These are phyloP conservation scores for Cryptosporidium parvum DNA, from an alignment of 169 alveolate species.

Conservation along the genomic window DNA sequence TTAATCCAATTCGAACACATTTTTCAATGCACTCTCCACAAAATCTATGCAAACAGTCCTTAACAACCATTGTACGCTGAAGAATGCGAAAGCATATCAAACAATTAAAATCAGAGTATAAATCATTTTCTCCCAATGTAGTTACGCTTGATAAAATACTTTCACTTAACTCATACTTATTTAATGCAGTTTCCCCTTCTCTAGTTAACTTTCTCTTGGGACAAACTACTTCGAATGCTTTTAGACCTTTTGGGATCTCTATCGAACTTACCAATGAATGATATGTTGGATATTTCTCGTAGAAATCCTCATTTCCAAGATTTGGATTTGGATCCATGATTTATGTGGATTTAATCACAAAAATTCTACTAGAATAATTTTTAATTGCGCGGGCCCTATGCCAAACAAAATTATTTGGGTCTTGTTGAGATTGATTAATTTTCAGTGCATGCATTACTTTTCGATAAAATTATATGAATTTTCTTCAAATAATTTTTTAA, in stretches of 20 bases:
- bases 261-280: constrained; percentile 14
- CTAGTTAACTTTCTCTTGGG: constrained; percentile 45
- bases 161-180: constrained; percentile 1
- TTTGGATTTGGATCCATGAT: constrained; percentile 31
- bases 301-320: constrained; percentile 41
- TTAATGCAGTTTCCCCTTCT: constrained; percentile 5
- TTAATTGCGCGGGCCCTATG: not conserved
- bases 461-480: too few species aligned
- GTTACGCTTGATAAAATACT: constrained; percentile 20
- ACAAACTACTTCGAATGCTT: constrained; percentile 54
- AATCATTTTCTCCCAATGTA: constrained; percentile 68
- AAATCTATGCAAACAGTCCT: constrained; percentile 85
- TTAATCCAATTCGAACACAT: constrained; percentile 84
- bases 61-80: constrained; percentile 80
- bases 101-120: constrained; percentile 69
- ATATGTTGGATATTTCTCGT: constrained; percentile 43
- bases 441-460: not conserved
- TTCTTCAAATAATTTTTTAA: too few species aligned
- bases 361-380: not conserved
- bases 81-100: constrained; percentile 44
- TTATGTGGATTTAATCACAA: not conserved
- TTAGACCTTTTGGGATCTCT: constrained; percentile 42
- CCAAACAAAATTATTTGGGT: not conserved
- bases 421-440: not conserved
- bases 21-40: constrained; percentile 86